Evolutionary conservation across 2,329 filamentous ascomycete genomes (phyloP), one percentile per base, ranked within the genome.

Genomic region (Penicillium sclerotiorum): DNA sequence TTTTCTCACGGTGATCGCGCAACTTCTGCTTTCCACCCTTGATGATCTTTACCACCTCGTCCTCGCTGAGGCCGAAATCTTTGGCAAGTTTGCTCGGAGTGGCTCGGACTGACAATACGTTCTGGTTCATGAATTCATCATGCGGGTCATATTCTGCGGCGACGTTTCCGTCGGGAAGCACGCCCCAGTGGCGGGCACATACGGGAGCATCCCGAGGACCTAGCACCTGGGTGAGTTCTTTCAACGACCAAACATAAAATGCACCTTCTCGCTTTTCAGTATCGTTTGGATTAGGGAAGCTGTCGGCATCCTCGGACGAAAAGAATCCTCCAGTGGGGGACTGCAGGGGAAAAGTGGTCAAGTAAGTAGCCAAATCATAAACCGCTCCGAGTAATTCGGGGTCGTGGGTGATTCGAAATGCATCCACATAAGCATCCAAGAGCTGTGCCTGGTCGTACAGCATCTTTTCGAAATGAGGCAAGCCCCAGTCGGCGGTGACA

Each of bases 401-500:
- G 9, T 87, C 80, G 42, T 80, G 79, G 0, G 81, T 84, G 21
- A 85, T 73, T 12, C 90, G 79, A 78, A 92, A 97, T 0, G 89
- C 92, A 63, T 96, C 91, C 6, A 95, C 79, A 62, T 94, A 97
- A 6, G 94, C 79, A 20, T 86, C 82, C 2, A 99, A 75, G 1
- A 97, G 79, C 59, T 96, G 87, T 0, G 89, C 87, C 63, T 99
- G 95, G 65, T 97, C 94, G 47, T 90, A 91, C 8, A 96, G 82
- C 81, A 97, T 91, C 76, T 97, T 97, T 75, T 99, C 94, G 62
- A 97, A 99, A 68, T 96, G 92, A 9, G 94, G 94, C 39, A 97
- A 77, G 55, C 88, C 89, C 94, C 94, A 99, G 71, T 97, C 89
- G 12, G 85, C 77, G 0, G 93, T 97, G 7, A 95, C 88, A 12